Evolutionary conservation across 441 rosid species (phyloP), one percentile per base, ranked within the genome.

Genomic region (Cnidoscolus chayamansa): DNA sequence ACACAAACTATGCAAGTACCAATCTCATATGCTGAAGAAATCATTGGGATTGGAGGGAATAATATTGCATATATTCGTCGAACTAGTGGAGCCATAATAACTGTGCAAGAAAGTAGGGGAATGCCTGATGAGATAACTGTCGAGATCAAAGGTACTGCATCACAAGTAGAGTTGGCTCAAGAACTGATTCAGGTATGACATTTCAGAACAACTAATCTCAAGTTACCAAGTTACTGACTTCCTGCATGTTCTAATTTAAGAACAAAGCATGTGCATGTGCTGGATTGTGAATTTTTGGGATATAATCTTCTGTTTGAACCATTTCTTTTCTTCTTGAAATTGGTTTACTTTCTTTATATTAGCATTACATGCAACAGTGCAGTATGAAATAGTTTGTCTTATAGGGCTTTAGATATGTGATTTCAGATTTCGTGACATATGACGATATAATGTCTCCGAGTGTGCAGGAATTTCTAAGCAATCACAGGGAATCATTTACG

Each of bases 1-100:
- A 78, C 84, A 8, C 85, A 84, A 67, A 85, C 83, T 10, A 84
- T 85, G 84, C 86, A 84, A 82, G 77, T 85, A 30, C 89, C 91
- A 19, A 40, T 87, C 19, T 78, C 82, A 1, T 84, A 80, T 76
- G 91, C 89, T 7, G 89, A 84, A 80, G 86, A 80, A 63, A 85
- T 87, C 63, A 85, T 84, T 55, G 91, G 91, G 58, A 63, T 82
- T 65, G 81, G 79, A 43, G 91, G 89, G 7, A 20, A 20, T 12
- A 81, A 83, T 56, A 85, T 85, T 73, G 85, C 82, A 9, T 85
- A 83, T 54, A 85, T 85, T 30, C 84, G 86, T 19, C 80, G 76
- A 1, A 65, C 75, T 12, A 85, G 86, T 66, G 82, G 86, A 72
- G 86, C 88, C 32, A 49, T 78, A 11, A 65, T 81, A 48, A 83